A percentile compares a stretch with the other conserved stretches of the same genome.
These are phyloP conservation scores for Neonectria sp. DNA, from an alignment of 2,329 filamentous ascomycete genomes.

Conservation along the genomic window DNA sequence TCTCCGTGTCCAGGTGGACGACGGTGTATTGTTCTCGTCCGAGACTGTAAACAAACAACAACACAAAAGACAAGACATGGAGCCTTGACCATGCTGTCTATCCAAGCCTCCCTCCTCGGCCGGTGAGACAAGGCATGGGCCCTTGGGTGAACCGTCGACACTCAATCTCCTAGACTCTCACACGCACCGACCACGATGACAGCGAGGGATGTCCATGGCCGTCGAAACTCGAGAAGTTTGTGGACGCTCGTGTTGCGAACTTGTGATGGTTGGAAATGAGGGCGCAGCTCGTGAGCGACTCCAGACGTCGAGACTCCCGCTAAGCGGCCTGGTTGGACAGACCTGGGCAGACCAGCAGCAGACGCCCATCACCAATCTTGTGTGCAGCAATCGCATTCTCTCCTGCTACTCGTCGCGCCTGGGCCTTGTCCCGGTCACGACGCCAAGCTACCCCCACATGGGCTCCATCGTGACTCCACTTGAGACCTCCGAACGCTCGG, in stretches of 20 bases:
- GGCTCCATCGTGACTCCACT: slow-evolving; percentile 44
- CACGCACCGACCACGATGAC: slow-evolving; percentile 28
- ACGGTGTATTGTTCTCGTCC: slow-evolving; percentile 28
- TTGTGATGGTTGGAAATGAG: slow-evolving; percentile 43
- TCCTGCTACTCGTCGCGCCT: slow-evolving; percentile 45
- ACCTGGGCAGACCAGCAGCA: slow-evolving; percentile 16
- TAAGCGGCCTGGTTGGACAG: slow-evolving; percentile 33
- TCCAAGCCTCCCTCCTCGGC: slow-evolving; percentile 31
- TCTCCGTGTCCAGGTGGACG: slow-evolving; percentile 32
- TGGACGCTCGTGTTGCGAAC: slow-evolving; percentile 22
- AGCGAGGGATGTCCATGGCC: slow-evolving; percentile 22
- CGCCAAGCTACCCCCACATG: slow-evolving; percentile 45
- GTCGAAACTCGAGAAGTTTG: slow-evolving; percentile 4
- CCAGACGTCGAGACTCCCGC: slow-evolving; percentile 29
- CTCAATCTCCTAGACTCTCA: slow-evolving; percentile 29
- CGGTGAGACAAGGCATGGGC: slow-evolving; percentile 45
- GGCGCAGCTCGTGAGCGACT: slow-evolving; percentile 37
- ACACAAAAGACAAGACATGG: slow-evolving; percentile 32
- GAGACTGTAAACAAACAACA: slow-evolving; percentile 46
- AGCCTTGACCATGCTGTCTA: slow-evolving; percentile 29
- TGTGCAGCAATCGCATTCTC: slow-evolving; percentile 45
- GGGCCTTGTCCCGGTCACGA: slow-evolving; percentile 38
- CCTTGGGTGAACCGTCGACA: slow-evolving; percentile 38
- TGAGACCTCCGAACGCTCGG: slow-evolving; percentile 43
- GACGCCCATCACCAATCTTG: slow-evolving; percentile 49